Evolutionary conservation across 2,329 filamentous ascomycete species (phyloP).

Genomic region (Calonectria honghensis): DNA sequence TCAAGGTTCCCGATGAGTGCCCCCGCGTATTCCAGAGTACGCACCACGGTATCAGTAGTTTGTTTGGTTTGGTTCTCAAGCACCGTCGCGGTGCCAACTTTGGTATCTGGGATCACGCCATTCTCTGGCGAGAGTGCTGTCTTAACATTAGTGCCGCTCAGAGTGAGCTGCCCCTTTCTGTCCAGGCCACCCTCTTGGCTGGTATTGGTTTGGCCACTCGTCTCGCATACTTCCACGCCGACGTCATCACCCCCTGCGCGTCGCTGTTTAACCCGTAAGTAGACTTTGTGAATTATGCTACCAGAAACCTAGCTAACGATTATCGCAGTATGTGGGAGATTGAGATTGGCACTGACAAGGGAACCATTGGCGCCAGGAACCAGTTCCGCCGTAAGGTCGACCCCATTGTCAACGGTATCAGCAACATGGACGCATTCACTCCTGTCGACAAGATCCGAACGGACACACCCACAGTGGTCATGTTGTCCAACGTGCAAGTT

Average conservation of each 20-base stretch:
- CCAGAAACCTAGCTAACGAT: neutral
- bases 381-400: conserved; percentile 47
- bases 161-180: conserved; percentile 43
- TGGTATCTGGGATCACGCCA: conserved; percentile 50
- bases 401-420: conserved; percentile 49
- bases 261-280: conserved; percentile 50
- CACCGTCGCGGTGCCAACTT: conserved; percentile 46
- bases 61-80: conserved; percentile 46
- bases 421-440: conserved; percentile 46
- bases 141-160: conserved; percentile 48
- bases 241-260: conserved; percentile 49
- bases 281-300: neutral
- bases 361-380: conserved; percentile 41
- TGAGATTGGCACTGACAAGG: conserved; percentile 47
- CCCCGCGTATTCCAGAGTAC: conserved; percentile 49
- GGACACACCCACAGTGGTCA: conserved; percentile 45
- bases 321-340: conserved; percentile 46
- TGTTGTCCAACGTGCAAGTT: conserved; percentile 49
- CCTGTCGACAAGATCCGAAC: conserved; percentile 48
- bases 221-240: conserved; percentile 49
- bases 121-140: conserved; percentile 48
- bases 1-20: conserved; percentile 44
- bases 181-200: conserved; percentile 47
- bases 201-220: conserved; percentile 46
- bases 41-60: conserved; percentile 47